Evolutionary conservation across 1,284 basidiomycete species (phyloP).

Genomic region (Boletus mariae): DNA sequence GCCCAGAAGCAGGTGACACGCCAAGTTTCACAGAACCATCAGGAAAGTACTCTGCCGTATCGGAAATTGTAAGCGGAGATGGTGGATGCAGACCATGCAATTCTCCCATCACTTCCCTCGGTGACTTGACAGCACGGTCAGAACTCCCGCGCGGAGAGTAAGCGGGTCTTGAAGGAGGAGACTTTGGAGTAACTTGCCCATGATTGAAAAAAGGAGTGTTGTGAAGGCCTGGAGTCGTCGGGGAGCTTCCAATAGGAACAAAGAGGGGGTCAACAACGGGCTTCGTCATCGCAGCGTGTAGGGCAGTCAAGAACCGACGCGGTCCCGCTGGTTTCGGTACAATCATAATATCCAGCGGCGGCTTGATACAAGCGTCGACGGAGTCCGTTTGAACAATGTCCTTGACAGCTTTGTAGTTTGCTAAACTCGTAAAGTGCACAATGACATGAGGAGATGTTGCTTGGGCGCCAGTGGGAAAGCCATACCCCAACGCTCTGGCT

Average conservation of each 20-base stretch:
- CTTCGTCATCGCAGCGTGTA: conserved; percentile 82
- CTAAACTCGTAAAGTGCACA: conserved; percentile 86
- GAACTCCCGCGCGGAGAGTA: conserved; percentile 54
- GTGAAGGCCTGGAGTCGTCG: conserved; percentile 62
- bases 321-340: conserved; percentile 95
- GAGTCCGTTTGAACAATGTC: conserved; percentile 76
- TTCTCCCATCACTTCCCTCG: conserved; percentile 43
- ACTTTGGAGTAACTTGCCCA: conserved; percentile 35
- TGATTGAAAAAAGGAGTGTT: conserved; percentile 43
- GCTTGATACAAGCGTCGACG: conserved; percentile 36
- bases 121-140: conserved; percentile 56
- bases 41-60: conserved; percentile 87
- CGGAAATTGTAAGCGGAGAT: conserved; percentile 71
- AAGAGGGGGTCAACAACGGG: conserved; percentile 88
- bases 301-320: conserved; percentile 81
- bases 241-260: conserved; percentile 88
- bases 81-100: conserved; percentile 49
- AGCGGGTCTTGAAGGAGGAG: conserved; percentile 41
- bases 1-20: conserved; percentile 77
- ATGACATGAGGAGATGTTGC: conserved; percentile 51
- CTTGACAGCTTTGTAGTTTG: conserved; percentile 84
- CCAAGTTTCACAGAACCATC: conserved; percentile 67
- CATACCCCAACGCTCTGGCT: conserved; percentile 49
- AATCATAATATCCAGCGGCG: conserved; percentile 81
- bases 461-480: conserved; percentile 27